These are phyloP conservation scores for Lactarius hatsudake DNA, from an alignment of 768 basidiomycete genomes.

Conservation along the genomic window DNA sequence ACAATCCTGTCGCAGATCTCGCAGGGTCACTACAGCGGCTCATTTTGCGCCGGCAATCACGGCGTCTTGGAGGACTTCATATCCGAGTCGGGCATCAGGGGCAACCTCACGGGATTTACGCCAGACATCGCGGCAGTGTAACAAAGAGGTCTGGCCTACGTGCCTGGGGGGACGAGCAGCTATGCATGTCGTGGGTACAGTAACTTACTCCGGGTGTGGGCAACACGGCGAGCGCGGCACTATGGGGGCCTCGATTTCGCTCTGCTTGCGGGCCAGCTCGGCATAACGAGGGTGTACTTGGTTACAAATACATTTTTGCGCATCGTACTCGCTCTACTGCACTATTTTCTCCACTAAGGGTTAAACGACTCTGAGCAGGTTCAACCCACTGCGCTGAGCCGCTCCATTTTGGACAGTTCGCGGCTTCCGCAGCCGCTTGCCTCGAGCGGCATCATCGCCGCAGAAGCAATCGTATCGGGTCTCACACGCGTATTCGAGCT, in stretches of 20 bases:
- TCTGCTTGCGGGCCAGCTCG: conserved; percentile 55
- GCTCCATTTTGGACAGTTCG: conserved; percentile 56
- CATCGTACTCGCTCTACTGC: neutral
- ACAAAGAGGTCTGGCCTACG: conserved; percentile 48
- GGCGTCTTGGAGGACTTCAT: conserved; percentile 61
- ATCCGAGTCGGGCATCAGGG: conserved; percentile 53
- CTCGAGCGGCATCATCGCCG: conserved; percentile 58
- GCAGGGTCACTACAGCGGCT: conserved; percentile 53
- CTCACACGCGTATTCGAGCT: conserved; percentile 48
- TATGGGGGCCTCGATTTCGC: conserved; percentile 71
- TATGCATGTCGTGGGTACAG: conserved; percentile 43
- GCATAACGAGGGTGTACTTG: conserved; percentile 54
- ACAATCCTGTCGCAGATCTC: conserved; percentile 41
- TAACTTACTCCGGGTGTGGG: conserved; percentile 48
- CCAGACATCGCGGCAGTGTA: conserved; percentile 54
- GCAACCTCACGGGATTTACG: conserved; percentile 51
- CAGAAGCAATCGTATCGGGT: conserved; percentile 53
- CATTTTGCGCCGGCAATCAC: conserved; percentile 55
- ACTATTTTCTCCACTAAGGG: too few species aligned
- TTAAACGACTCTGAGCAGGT: conserved; percentile 40
- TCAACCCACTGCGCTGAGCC: conserved; percentile 57
- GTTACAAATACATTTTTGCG: conserved; percentile 69
- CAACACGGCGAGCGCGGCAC: conserved; percentile 65
- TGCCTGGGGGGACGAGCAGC: conserved; percentile 45
- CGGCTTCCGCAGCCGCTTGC: conserved; percentile 46